Evolutionary conservation across 2,329 filamentous ascomycete genomes (phyloP), one percentile per base, ranked within the genome.

Genomic region (Apiospora marii): DNA sequence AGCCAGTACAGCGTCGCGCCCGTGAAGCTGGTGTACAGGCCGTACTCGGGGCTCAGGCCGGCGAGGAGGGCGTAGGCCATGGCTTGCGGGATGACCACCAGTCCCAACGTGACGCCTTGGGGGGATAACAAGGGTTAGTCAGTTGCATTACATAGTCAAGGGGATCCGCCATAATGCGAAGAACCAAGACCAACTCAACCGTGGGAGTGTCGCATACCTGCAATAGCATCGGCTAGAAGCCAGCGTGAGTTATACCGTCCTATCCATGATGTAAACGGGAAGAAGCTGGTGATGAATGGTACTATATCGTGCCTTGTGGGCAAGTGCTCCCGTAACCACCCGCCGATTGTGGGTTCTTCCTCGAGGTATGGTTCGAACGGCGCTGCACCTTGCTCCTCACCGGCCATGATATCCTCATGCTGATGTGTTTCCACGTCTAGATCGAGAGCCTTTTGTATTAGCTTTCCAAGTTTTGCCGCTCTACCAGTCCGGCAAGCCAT

Each of bases 1-100:
- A 98, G 93, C 96, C 96, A 98, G 84, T 99, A 99, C 74, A 98
- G 88, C 74, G 98, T 82, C 19, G 97, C 95, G 69, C 96, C 96
- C 88, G 98, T 96, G 80, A 99, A 98, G 0, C 95, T 98, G 0
- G 96, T 96, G 83, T 97, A 97, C 0, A 98, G 88, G 70, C 96
- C 96, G 79, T 92, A 98, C 80, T 98, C 88, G 7, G 92, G 89
- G 0, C 90, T 87, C n/a, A 98, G 87, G 74, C 92, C 89, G 64
- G 96, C 96, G 34, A 98, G 87, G 74, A 92, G 87, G 43, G 96
- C 95, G 83, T 98, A 98, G 0, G 96, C 95, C 96, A 98, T 98
- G 74, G 94, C 93, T 81, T 98, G 96, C 6, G 96, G 96, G 24
- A 98, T 94, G 41, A 98, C 95, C 34, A 90, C 86, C 44, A 87